Percentiles rank a stretch among this genome's conserved stretches.
Conservation (phyloP, 257 asterid species). For the Solanum dulcamara region DNA sequence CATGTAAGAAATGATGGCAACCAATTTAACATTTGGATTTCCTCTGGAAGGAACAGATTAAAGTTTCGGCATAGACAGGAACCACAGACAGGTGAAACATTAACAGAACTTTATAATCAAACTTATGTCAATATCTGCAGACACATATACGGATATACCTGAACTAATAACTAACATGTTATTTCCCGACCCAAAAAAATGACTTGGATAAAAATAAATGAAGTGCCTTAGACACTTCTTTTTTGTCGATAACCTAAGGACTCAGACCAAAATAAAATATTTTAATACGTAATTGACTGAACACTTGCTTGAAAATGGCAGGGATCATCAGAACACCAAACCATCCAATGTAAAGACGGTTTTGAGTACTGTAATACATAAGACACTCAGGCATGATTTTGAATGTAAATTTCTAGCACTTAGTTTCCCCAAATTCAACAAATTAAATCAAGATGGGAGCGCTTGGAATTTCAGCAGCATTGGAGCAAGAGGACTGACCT, state of each 20-base stretch:
- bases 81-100: not conserved
- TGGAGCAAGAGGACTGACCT: not conserved
- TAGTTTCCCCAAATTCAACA: not conserved
- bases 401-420: not conserved
- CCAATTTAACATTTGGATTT: not conserved
- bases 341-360: not conserved
- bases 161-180: not conserved
- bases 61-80: not conserved
- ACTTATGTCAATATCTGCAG: not conserved
- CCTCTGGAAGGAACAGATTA: not conserved
- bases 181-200: not conserved
- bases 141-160: not conserved
- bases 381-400: not conserved
- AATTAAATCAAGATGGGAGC: not conserved
- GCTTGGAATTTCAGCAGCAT: not conserved
- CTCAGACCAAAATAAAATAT: not conserved
- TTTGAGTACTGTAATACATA: not conserved
- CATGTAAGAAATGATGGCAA: not conserved
- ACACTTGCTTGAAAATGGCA: not conserved
- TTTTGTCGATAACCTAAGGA: not conserved
- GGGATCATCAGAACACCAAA: not conserved
- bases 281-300: not conserved
- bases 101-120: not conserved
- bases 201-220: not conserved
- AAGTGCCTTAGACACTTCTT: not conserved